Base-by-base conservation (phyloP, 2,329 filamentous ascomycete species). In the Aspergillus pseudotamarii region DNA sequence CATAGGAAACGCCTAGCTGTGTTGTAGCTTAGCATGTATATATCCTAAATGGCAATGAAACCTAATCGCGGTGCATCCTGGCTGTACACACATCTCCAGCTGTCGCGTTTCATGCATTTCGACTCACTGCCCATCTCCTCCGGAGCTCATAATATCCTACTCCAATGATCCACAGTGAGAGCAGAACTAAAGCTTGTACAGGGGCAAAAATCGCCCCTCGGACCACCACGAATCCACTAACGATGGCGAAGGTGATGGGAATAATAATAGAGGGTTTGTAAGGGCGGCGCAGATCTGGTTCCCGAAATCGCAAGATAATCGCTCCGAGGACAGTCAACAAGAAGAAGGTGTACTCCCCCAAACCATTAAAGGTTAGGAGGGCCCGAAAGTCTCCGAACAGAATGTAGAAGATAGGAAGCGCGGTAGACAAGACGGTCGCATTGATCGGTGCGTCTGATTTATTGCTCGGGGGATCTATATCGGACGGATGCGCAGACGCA, bases 281-380 rank as follows among this genome's bases (percentile, higher is more conserved):
- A 0, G 66, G 66, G 0, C 66, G 66, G n/a, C 32, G 54, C 1
- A 62, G 61, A 6, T 55, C 60, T 6, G 66, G 66, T 34, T 68
- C 64, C 1, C 63, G 63, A 26, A 67, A 59, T n/a, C 66, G 57
- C n/a, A 68, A 48, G 12, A 65, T 28, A 3, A 68, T 62, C 4
- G 66, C 66, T 0, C 63, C 66, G 14, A 68, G 28, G 8, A 68
- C 64, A 0, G 66, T 67, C 53, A 68, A 30, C 16, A 66, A 62
- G 36, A 68, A 68, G 45, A 68, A 68, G 8, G 57, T 63, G n/a
- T 67, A 68, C n/a, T 68, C 66, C 1, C 62, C 66, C 43, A 68
- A 23, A 6, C 66, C 66, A 19, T 67, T 68, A 56, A 68, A 67
- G 1, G 66, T 68, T 19, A 68, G 43, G 11, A 68, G 59, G 1